Evolutionary conservation across 768 basidiomycete species (phyloP).

Genomic region (Suillus tomentosus): DNA sequence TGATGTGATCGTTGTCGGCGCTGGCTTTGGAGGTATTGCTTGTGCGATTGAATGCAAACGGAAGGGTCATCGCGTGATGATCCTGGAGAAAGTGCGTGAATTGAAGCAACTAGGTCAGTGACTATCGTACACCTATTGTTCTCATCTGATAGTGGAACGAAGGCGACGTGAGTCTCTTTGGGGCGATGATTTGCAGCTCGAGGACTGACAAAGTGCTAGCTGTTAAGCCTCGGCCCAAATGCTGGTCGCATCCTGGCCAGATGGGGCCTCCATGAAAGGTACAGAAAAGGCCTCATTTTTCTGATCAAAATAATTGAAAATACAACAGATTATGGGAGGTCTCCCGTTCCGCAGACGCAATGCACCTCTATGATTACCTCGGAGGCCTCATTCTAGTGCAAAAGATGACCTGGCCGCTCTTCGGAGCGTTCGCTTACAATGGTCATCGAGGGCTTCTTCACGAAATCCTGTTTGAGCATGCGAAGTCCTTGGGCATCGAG

Average conservation of each 20-base stretch:
- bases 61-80: conserved; percentile 23
- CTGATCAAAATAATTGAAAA: conserved; percentile 16
- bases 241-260: conserved; percentile 27
- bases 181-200: background rate
- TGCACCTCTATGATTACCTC: conserved; percentile 23
- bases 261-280: conserved; percentile 25
- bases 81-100: conserved; percentile 25
- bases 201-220: conserved; percentile 14
- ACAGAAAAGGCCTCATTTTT: conserved; percentile 15
- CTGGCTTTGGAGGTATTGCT: conserved; percentile 30
- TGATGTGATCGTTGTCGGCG: conserved; percentile 25
- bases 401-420: conserved; percentile 16
- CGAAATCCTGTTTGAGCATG: conserved; percentile 22
- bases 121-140: background rate
- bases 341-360: conserved; percentile 18
- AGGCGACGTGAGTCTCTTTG: conserved; percentile 19
- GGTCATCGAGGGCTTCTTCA: conserved; percentile 32
- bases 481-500: conserved; percentile 22
- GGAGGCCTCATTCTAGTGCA: conserved; percentile 25
- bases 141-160: conserved; percentile 14
- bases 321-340: conserved; percentile 23
- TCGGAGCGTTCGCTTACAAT: conserved; percentile 25
- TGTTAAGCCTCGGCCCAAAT: conserved; percentile 23
- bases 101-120: conserved; percentile 20
- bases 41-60: conserved; percentile 31